Evolutionary conservation across 31 red algal genomes (phyloP), one percentile per base, ranked within the genome.

Genomic region (Odonthalia washingtoniensis): DNA sequence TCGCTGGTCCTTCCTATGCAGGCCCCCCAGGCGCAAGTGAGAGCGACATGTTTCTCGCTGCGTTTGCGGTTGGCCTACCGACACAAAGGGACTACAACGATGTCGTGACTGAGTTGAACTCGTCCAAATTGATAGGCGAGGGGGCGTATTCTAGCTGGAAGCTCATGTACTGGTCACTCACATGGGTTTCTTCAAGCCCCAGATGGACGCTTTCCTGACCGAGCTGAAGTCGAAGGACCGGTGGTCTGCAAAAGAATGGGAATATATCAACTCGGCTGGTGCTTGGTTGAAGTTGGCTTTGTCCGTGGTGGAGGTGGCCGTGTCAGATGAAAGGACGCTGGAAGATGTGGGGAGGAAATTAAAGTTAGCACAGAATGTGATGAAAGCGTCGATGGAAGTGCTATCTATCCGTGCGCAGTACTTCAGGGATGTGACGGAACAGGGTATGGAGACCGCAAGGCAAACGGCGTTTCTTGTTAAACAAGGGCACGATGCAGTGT

Each of bases 151-250:
- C 44, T 21, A 74, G 70, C 70, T 35, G 31, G 70, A 40, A 21
- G 38, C 70, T 74, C 21, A 74, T 34, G 5, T 74, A 32, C 70
- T 40, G 27, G 3, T 37, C 3, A 74, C 70, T 24, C 30, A 74
- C 30, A 34, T 74, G 27, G 70, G 3, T 5, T 74, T 34, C 70
- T 74, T 74, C 34, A 37, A 74, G 35, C 6, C 70, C 2, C 70
- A 35, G 6, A 3, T 34, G 70, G 70, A 74, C 70, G 70, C 70
- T 24, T 74, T 74, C 24, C 26, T 39, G 4, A 39, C n/a, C 70
- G 70, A 74, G n/a, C 44, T 52, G 75, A 78, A 78, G 33, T 57
- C 75, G n/a, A 78, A 46, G 41, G 41, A 78, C 75, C 16, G 41
- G 33, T 24, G 39, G 18, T 78, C 75, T 24, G 75, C 33, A 5